Conservation (phyloP, 1,284 basidiomycete genomes). For the Tylopilus sp. region DNA sequence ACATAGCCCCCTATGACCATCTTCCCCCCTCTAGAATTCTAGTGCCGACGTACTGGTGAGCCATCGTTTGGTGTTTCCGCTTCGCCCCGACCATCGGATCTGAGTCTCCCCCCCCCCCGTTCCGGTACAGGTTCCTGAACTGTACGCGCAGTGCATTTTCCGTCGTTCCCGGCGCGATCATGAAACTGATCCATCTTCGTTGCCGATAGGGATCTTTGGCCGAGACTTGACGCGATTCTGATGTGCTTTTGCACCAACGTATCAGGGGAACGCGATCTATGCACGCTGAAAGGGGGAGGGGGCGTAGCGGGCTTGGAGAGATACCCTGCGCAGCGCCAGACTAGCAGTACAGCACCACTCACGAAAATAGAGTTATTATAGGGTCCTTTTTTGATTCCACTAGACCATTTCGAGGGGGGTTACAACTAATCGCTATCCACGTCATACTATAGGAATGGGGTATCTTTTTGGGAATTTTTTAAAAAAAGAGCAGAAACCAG, state of each 20-base stretch:
- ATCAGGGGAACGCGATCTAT: conserved; percentile 1
- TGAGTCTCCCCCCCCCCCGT: neutral
- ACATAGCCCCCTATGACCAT: conserved; percentile 3
- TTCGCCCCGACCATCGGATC: conserved; percentile 13
- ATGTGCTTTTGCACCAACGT: conserved; percentile 15
- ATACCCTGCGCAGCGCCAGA: neutral
- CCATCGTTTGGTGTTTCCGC: conserved; percentile 15
- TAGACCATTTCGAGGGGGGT: conserved; percentile 5
- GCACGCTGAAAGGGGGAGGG: too few species aligned
- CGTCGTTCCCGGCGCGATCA: conserved; percentile 5
- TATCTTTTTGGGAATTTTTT: conserved; percentile 9
- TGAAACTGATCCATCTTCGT: conserved; percentile 30
- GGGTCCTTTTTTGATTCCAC: conserved; percentile 2
- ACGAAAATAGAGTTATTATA: conserved; percentile 11
- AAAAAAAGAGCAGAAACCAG: conserved; percentile 1
- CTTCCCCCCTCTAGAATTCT: conserved; percentile 47
- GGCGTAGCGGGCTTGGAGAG: too few species aligned
- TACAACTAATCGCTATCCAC: conserved; percentile 28
- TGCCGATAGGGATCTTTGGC: conserved; percentile 65
- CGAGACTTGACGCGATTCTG: conserved; percentile 77
- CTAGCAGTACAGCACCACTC: conserved; percentile 1
- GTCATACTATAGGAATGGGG: conserved; percentile 17
- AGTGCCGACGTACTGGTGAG: conserved; percentile 69
- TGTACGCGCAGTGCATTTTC: conserved; percentile 16
- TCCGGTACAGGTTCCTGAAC: conserved; percentile 21